Evolutionary conservation across 805 yeast genomes (phyloP).

Genomic region (Saccharomycopsis fermentans): DNA sequence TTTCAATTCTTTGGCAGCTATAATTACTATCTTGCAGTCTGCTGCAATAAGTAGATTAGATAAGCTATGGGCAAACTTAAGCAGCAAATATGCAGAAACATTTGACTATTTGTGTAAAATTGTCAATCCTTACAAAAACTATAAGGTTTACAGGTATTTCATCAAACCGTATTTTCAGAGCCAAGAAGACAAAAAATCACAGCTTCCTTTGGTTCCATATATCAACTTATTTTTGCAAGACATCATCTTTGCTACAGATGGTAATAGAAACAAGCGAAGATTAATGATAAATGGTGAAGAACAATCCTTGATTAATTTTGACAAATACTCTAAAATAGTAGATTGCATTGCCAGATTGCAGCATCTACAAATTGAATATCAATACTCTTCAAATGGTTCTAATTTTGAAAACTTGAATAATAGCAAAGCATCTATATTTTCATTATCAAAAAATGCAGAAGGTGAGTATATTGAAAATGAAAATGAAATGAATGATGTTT

Average conservation of each 20-base stretch:
- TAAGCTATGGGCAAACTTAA: conserved; percentile 48
- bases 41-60: conserved; percentile 55
- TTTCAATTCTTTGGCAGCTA: conserved; percentile 70
- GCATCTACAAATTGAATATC: conserved; percentile 54
- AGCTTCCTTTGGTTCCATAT: conserved; percentile 65
- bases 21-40: conserved; percentile 66
- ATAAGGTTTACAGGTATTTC: conserved; percentile 55
- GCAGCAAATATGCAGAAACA: conserved; percentile 50
- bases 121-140: conserved; percentile 68
- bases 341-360: conserved; percentile 58
- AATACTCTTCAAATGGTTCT: conserved; percentile 20
- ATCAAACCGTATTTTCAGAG: conserved; percentile 45
- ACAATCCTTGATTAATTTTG: conserved; percentile 53
- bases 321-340: conserved; percentile 60
- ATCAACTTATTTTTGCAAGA: conserved; percentile 68
- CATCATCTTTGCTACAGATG: conserved; percentile 70
- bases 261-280: conserved; percentile 58
- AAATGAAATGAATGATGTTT: conserved; percentile 30
- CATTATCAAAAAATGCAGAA: conserved; percentile 10
- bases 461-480: conserved; percentile 14
- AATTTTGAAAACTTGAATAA: background rate
- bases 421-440: conserved; percentile 17
- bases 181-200: conserved; percentile 27
- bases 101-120: conserved; percentile 57
- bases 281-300: conserved; percentile 36